Evolutionary conservation across 2,329 filamentous ascomycete genomes (phyloP).

Genomic region (Pyrenophora graminea): DNA sequence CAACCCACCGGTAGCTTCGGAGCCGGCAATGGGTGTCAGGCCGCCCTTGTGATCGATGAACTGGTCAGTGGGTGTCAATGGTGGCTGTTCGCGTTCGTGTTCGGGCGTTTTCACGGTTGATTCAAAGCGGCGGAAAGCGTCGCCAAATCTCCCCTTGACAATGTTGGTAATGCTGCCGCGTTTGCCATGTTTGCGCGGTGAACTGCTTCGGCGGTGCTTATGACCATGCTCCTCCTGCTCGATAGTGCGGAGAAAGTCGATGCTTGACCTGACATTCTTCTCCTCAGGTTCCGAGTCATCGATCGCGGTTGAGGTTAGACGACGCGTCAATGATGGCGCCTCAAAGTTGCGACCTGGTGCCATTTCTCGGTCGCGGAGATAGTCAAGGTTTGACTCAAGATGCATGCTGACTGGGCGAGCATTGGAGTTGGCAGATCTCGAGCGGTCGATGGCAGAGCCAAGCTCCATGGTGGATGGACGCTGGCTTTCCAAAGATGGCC

Average conservation of each 20-base stretch:
- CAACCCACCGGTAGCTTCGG: conserved; percentile 70
- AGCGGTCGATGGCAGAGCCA: conserved; percentile 60
- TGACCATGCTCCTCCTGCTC: conserved; percentile 63
- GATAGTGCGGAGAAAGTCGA: conserved; percentile 79
- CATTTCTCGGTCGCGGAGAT: conserved; percentile 75
- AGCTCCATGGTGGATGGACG: conserved; percentile 68
- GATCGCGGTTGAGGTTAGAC: conserved; percentile 36
- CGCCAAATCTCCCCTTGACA: conserved; percentile 85
- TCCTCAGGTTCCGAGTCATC: conserved; percentile 56
- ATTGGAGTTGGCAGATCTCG: conserved; percentile 68
- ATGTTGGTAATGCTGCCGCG: conserved; percentile 73
- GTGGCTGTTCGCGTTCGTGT: conserved; percentile 33
- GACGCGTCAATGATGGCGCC: conserved; percentile 34
- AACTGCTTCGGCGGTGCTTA: conserved; percentile 61
- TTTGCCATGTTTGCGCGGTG: conserved; percentile 67
- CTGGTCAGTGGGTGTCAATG: conserved; percentile 33
- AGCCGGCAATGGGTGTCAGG: conserved; percentile 72
- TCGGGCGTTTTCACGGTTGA: conserved; percentile 45
- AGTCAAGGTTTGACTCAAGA: conserved; percentile 80
- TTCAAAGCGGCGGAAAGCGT: conserved; percentile 93
- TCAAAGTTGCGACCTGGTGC: conserved; percentile 48
- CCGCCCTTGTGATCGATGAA: conserved; percentile 27
- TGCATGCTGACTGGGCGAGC: conserved; percentile 81
- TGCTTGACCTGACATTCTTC: conserved; percentile 73
- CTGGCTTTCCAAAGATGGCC: conserved; percentile 72